Conservation (phyloP, 2,329 filamentous ascomycete species). For the Penicillium brevicompactum region DNA sequence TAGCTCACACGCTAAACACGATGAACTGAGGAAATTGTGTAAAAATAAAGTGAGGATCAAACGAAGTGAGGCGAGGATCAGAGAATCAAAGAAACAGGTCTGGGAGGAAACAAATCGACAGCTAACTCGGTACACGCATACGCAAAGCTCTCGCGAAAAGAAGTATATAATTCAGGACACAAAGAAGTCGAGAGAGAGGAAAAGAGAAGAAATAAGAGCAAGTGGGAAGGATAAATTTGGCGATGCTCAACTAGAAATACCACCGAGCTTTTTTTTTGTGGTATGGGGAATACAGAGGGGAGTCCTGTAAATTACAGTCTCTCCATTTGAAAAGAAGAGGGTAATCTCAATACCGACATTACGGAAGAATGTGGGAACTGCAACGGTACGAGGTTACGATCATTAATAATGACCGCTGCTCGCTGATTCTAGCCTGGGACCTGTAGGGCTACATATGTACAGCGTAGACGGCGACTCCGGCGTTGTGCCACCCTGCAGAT, state of each 20-base stretch:
- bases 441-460: slow-evolving; percentile 12
- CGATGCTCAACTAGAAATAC: slow-evolving; percentile 26
- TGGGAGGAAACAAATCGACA: slow-evolving; percentile 20
- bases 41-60: slow-evolving; percentile 1
- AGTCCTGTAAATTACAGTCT: slow-evolving; percentile 1
- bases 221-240: slow-evolving; percentile 25
- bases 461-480: slow-evolving; percentile 5
- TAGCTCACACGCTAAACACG: background rate
- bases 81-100: slow-evolving; percentile 9
- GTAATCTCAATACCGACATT: background rate
- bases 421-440: slow-evolving; percentile 2
- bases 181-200: slow-evolving; percentile 1
- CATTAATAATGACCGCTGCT: slow-evolving; percentile 2
- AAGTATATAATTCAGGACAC: slow-evolving; percentile 5
- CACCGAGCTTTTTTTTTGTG: slow-evolving; percentile 6
- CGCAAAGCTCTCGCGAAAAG: background rate
- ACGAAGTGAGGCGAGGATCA: slow-evolving; percentile 5
- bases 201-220: slow-evolving; percentile 6
- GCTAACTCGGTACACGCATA: slow-evolving; percentile 15
- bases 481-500: slow-evolving; percentile 4
- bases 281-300: slow-evolving; percentile 13
- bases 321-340: background rate
- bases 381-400: slow-evolving; percentile 9
- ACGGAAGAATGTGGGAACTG: slow-evolving; percentile 9
- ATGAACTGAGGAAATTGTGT: background rate